Evolutionary conservation across 2,329 filamentous ascomycete genomes (phyloP).

Genomic region (Phialophora chinensis): DNA sequence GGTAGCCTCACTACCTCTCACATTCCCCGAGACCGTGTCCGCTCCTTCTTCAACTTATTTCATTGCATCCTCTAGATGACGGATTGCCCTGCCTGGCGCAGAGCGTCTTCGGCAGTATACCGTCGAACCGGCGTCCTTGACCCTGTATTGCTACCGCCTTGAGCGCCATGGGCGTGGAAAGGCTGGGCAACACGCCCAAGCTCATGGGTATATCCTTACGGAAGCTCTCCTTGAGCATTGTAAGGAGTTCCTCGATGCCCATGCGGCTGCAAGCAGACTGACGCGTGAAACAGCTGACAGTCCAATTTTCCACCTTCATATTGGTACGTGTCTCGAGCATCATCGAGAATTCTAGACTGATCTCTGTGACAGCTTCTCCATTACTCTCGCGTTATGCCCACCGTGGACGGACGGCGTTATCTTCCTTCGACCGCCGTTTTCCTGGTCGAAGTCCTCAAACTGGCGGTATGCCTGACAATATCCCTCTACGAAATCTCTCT

Average conservation of each 20-base stretch:
- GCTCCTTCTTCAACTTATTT: slow-evolving; percentile 30
- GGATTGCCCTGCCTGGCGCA: slow-evolving; percentile 30
- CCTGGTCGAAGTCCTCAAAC: slow-evolving; percentile 89
- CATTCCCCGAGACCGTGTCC: slow-evolving; percentile 28
- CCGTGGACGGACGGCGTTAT: slow-evolving; percentile 81
- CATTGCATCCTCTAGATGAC: slow-evolving; percentile 15
- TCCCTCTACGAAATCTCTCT: slow-evolving; percentile 85
- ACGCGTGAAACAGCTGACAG: slow-evolving; percentile 46
- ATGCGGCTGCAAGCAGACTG: slow-evolving; percentile 21
- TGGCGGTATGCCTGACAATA: slow-evolving; percentile 83
- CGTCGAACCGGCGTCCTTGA: slow-evolving; percentile 1
- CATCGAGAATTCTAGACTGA: slow-evolving; percentile 6
- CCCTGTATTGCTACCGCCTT: slow-evolving; percentile 6
- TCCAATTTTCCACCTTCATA: slow-evolving; percentile 52
- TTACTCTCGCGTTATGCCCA: slow-evolving; percentile 93
- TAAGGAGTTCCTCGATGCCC: slow-evolving; percentile 38
- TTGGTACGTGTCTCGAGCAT: slow-evolving; percentile 45
- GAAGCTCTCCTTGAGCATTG: slow-evolving; percentile 49
- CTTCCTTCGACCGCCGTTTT: slow-evolving; percentile 94
- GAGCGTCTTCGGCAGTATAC: slow-evolving; percentile 16
- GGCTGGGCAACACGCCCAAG: slow-evolving; percentile 33
- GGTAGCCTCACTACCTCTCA: slow-evolving; percentile 1
- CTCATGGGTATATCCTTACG: slow-evolving; percentile 45
- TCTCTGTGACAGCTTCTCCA: slow-evolving; percentile 73
- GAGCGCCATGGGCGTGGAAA: slow-evolving; percentile 31